Evolutionary conservation across 2,329 filamentous ascomycete genomes (phyloP), one percentile per base, ranked within the genome.

Genomic region (Thelonectria discophora): DNA sequence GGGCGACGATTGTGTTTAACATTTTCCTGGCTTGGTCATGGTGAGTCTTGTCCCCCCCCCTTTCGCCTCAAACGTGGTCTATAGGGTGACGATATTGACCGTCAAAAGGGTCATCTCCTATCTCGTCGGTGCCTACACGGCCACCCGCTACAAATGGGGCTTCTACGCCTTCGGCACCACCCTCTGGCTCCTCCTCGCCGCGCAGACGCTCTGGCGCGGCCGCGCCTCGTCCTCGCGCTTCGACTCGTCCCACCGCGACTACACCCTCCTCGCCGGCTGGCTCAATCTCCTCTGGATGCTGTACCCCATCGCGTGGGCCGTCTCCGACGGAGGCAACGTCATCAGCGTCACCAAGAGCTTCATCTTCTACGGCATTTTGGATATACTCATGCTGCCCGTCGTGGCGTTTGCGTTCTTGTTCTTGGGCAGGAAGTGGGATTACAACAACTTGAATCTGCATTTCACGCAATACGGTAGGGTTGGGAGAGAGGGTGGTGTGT

Each of bases 381-480:
- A 87, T 63, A 37, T 74, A 12, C 73, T 86, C 5, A 69, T 84
- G 62, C 58, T 85, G 3, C 80, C 82, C 11, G 77, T 79, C 15
- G 64, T 82, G 12, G 74, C 79, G 42, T 74, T 79, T 21, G 74
- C 75, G 55, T 78, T 83, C 66, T 60, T 85, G 46, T 54, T 79
- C 69, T 72, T 84, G 6, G 76, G 82, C 11, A 75, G 78, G 62
- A 74, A 72, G 20, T 86, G 85, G 83, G 83, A 87, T 71, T 86
- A 84, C 63, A 75, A 75, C 62, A 72, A 74, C 34, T 73, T 86
- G 60, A 84, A 83, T 73, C 70, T 86, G 42, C 77, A 79, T 60
- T 86, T 86, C 65, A 86, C 83, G 20, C 83, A 85, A 71, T 84
- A 84, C 67, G 83, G 83, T 53, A 81, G 83, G 17, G 81, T 85